Conservation (phyloP, 2,329 filamentous ascomycete genomes). For the Exophiala aquamarina region DNA sequence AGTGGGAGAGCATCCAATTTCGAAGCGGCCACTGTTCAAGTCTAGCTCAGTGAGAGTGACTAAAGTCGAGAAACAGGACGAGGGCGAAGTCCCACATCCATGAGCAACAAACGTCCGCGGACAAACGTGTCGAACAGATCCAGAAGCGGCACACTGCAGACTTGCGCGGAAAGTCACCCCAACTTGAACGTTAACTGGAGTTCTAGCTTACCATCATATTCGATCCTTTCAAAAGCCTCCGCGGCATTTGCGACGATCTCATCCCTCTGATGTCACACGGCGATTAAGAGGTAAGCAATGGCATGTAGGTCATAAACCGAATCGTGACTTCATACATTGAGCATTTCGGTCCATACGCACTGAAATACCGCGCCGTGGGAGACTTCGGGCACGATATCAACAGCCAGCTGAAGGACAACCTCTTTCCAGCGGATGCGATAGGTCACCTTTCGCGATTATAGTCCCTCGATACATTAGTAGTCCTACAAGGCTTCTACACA, state of each 20-base stretch:
- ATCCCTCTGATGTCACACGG: slow-evolving; percentile 31
- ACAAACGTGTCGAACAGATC: slow-evolving; percentile 19
- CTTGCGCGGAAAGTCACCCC: slow-evolving; percentile 11
- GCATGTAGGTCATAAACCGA: slow-evolving; percentile 31
- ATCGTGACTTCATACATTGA: slow-evolving; percentile 28
- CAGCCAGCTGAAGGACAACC: slow-evolving; percentile 27
- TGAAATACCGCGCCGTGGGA: slow-evolving; percentile 31
- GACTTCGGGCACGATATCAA: slow-evolving; percentile 26
- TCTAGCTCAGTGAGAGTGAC: slow-evolving; percentile 36
- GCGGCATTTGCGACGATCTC: slow-evolving; percentile 30
- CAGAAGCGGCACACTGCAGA: slow-evolving; percentile 5
- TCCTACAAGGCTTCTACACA: slow-evolving; percentile 34
- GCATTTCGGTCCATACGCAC: slow-evolving; percentile 27
- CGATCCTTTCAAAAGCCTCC: slow-evolving; percentile 29
- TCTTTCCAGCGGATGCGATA: slow-evolving; percentile 27
- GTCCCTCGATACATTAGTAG: slow-evolving; percentile 30
- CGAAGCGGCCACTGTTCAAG: slow-evolving; percentile 41
- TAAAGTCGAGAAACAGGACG: slow-evolving; percentile 28
- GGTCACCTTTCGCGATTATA: neutral
- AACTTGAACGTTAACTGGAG: slow-evolving; percentile 31
- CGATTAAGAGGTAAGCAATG: slow-evolving; percentile 32
- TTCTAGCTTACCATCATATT: slow-evolving; percentile 37
- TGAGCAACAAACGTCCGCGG: slow-evolving; percentile 30
- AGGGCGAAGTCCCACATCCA: slow-evolving; percentile 18
- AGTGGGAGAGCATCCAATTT: slow-evolving; percentile 38